phyloP scores from a whole-genome alignment of 2,329 filamentous ascomycete species.

The Colletotrichum abscissum region DNA sequence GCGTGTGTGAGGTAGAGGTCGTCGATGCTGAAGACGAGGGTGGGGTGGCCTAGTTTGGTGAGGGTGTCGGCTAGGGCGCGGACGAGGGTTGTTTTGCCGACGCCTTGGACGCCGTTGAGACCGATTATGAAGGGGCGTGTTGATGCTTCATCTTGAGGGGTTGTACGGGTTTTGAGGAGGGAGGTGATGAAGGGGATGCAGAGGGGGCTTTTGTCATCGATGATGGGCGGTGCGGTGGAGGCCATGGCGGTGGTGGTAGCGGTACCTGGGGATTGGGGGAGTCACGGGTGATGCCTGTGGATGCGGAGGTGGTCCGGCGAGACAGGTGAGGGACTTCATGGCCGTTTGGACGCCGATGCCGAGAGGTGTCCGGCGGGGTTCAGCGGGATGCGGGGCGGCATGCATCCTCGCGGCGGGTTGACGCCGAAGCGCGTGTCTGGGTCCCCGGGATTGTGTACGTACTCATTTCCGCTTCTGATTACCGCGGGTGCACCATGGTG shows the following conservation, averaged over 20 bases:
- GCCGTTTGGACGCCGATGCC: conserved; percentile 2
- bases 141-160: conserved; percentile 52
- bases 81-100: conserved; percentile 92
- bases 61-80: conserved; percentile 72
- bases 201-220: conserved; percentile 82
- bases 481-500: neutral
- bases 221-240: conserved; percentile 50
- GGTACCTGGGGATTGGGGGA: too few species aligned
- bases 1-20: conserved; percentile 86
- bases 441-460: too few species aligned
- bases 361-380: conserved; percentile 15
- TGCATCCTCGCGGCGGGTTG: neutral
- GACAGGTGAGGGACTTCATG: neutral
- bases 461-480: neutral
- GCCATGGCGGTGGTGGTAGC: neutral
- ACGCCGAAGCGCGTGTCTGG: neutral
- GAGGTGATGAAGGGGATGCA: conserved; percentile 82
- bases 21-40: conserved; percentile 84
- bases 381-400: conserved; percentile 6
- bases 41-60: conserved; percentile 66
- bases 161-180: conserved; percentile 55
- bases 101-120: conserved; percentile 91
- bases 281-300: neutral
- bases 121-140: conserved; percentile 83
- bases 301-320: neutral